Percentiles rank a stretch among this genome's conserved stretches.
Conservation (phyloP, 495 filamentous ascomycete genomes). For the Aspergillus biplanus region DNA sequence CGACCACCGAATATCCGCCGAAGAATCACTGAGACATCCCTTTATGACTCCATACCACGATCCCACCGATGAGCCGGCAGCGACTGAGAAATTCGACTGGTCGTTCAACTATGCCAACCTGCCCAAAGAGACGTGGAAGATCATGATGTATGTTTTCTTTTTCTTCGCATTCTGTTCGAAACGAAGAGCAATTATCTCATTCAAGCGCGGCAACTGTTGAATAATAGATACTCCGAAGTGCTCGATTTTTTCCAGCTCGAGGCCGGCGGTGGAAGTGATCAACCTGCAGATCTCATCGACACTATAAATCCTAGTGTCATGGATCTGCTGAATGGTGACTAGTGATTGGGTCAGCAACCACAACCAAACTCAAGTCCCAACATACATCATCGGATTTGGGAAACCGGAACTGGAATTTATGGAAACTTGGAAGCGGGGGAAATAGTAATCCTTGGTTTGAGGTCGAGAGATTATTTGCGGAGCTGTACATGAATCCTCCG, state of each 20-base stretch:
- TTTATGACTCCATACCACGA: conserved; percentile 97
- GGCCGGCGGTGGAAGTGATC: not conserved
- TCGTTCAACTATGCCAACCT: conserved; percentile 98
- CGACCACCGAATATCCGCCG: conserved; percentile 83
- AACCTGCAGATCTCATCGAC: not conserved
- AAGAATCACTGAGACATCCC: conserved; percentile 80
- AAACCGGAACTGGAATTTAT: too few species aligned
- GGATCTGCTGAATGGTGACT: not conserved
- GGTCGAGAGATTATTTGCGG: too few species aligned
- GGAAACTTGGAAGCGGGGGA: too few species aligned
- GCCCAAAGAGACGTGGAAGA: conserved; percentile 97
- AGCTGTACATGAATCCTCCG: too few species aligned
- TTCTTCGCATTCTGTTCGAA: not conserved
- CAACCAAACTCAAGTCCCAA: not conserved
- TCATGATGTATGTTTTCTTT: conserved; percentile 86
- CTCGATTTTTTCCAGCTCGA: conserved; percentile 95
- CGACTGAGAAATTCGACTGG: conserved; percentile 98
- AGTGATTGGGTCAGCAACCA: not conserved
- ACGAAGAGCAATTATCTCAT: not conserved
- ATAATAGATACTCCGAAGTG: conserved; percentile 92
- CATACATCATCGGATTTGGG: not conserved
- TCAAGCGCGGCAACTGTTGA: conserved; percentile 10
- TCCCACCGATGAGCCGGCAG: conserved; percentile 90
- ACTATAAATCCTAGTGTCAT: conserved; percentile 1
- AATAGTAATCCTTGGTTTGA: too few species aligned